phyloP scores from a whole-genome alignment of 106 monocot genomes.

The Allium fistulosum region DNA sequence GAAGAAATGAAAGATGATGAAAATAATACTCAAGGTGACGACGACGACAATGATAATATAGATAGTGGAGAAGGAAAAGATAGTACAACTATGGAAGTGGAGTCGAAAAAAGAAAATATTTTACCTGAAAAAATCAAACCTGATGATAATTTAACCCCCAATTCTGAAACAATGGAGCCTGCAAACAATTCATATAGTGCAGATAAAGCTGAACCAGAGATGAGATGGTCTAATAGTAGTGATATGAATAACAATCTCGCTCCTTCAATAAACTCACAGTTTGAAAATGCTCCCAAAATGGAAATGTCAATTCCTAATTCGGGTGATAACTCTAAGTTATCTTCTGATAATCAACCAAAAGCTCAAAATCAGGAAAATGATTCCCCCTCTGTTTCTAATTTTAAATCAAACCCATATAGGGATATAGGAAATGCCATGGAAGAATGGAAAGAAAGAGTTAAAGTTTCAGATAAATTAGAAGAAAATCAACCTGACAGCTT shows the following conservation, averaged over 20 bases:
- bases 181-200: constrained; percentile 5
- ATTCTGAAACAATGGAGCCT: constrained; percentile 14
- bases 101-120: constrained; percentile 14
- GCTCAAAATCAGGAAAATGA: constrained; percentile 19
- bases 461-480: constrained; percentile 47
- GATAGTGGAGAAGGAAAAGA: constrained; percentile 17
- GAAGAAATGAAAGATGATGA: constrained; percentile 28
- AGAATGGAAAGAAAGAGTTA: constrained; percentile 84
- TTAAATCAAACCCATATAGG: constrained; percentile 69
- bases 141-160: constrained; percentile 7
- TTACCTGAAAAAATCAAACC: constrained; percentile 23
- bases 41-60: constrained; percentile 18
- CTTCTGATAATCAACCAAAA: constrained; percentile 23
- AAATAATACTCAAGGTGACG: constrained; percentile 10
- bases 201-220: constrained; percentile 19
- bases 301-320: constrained; percentile 41
- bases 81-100: constrained; percentile 20
- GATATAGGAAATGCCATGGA: constrained; percentile 75
- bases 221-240: constrained; percentile 32
- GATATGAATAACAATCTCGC: constrained; percentile 28
- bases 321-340: constrained; percentile 28
- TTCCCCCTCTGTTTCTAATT: constrained; percentile 16
- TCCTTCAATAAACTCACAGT: constrained; percentile 26
- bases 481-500: constrained; percentile 25
- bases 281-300: constrained; percentile 22